A percentile compares a stretch with the other conserved stretches of the same genome.
phyloP scores from a whole-genome alignment of 2,329 filamentous ascomycete genomes.

The Penicillium sp. region DNA sequence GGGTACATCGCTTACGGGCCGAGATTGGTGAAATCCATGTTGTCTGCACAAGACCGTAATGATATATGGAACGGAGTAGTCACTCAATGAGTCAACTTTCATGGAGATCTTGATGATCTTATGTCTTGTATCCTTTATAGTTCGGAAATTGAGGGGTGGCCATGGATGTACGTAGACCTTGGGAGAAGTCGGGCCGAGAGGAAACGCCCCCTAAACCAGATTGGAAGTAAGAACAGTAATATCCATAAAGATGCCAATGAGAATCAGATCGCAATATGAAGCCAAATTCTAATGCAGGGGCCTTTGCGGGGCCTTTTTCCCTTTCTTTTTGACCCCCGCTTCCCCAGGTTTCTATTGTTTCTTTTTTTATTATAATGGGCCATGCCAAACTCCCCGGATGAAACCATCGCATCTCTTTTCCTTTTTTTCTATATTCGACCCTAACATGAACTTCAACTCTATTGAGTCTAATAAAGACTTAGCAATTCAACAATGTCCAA shows the following conservation, averaged over 20 bases:
- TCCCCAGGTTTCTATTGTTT: conserved; percentile 16
- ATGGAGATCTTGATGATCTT: not conserved
- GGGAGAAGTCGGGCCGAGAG: conserved; percentile 1
- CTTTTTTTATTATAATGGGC: not conserved
- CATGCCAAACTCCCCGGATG: not conserved
- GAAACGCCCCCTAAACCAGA: not conserved
- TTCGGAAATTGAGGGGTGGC: not conserved
- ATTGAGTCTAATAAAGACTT: not conserved
- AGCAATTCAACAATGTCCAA: conserved; percentile 22
- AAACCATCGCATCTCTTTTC: not conserved
- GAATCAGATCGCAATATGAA: not conserved
- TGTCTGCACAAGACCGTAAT: not conserved
- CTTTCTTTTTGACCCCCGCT: conserved; percentile 8
- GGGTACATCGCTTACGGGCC: not conserved
- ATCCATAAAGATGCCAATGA: not conserved
- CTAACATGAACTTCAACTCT: not conserved
- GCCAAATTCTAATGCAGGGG: conserved; percentile 4
- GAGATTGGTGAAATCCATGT: not conserved
- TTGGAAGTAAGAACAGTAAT: not conserved
- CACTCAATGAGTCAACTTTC: not conserved
- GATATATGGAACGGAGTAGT: not conserved
- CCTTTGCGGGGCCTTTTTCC: conserved; percentile 14
- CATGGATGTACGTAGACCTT: not conserved
- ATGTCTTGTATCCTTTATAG: not conserved
- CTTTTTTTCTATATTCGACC: not conserved